phyloP scores from a whole-genome alignment of 2,329 filamentous ascomycete genomes.

The Aspergillus niger region DNA sequence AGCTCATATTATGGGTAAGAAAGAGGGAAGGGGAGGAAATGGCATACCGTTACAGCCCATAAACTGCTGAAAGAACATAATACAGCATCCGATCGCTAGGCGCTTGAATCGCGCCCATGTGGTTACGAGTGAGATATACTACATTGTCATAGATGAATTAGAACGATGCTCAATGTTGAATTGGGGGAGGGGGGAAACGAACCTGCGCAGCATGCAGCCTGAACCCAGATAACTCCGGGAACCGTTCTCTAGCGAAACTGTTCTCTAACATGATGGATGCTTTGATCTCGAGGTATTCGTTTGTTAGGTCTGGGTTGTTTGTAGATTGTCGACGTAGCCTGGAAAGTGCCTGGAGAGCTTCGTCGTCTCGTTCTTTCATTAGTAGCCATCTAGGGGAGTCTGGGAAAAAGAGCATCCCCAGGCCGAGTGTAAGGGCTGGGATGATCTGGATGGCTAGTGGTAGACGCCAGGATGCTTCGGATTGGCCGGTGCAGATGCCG shows the following conservation, averaged over 20 bases:
- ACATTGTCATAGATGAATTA: background rate
- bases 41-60: slow-evolving; percentile 48
- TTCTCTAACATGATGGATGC: slow-evolving; percentile 46
- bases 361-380: slow-evolving; percentile 28
- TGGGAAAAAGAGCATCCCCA: slow-evolving; percentile 53
- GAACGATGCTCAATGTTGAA: background rate
- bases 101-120: slow-evolving; percentile 41
- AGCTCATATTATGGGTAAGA: too few relatives aligned
- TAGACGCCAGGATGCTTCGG: slow-evolving; percentile 51
- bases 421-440: slow-evolving; percentile 41
- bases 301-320: slow-evolving; percentile 51
- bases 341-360: slow-evolving; percentile 23
- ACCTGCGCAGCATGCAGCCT: slow-evolving; percentile 37
- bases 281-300: slow-evolving; percentile 55
- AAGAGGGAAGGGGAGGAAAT: background rate
- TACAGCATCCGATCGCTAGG: slow-evolving; percentile 41
- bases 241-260: slow-evolving; percentile 34
- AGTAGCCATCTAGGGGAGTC: slow-evolving; percentile 56
- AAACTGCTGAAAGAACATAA: slow-evolving; percentile 51
- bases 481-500: slow-evolving; percentile 50
- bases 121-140: slow-evolving; percentile 38
- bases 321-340: slow-evolving; percentile 14
- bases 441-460: slow-evolving; percentile 52
- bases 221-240: slow-evolving; percentile 31
- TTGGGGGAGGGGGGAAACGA: background rate